A percentile compares a stretch with the other conserved stretches of the same genome.
These are phyloP conservation scores for Ajuga reptans DNA, from an alignment of 305 asterid genomes.

Conservation along the genomic window DNA sequence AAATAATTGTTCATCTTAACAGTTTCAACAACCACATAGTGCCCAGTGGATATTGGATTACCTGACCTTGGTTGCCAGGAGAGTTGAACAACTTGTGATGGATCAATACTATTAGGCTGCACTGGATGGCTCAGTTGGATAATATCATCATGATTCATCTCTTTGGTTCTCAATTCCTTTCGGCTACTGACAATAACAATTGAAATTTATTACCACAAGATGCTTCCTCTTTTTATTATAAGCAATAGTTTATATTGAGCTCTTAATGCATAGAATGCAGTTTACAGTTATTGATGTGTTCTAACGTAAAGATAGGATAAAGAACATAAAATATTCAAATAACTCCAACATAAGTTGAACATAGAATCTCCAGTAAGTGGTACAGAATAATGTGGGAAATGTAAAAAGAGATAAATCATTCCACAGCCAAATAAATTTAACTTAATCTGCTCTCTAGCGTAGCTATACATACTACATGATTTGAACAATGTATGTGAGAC, in stretches of 20 bases:
- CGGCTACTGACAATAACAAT: slow-evolving; percentile 30
- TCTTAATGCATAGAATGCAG: neutral
- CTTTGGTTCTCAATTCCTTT: slow-evolving; percentile 48
- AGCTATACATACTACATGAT: neutral
- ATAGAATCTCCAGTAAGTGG: neutral
- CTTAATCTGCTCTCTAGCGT: neutral
- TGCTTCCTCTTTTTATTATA: neutral
- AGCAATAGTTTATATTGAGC: neutral
- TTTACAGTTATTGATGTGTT: neutral
- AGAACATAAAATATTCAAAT: neutral
- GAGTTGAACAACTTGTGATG: slow-evolving; percentile 54
- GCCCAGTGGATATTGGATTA: slow-evolving; percentile 29
- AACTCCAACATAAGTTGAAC: neutral
- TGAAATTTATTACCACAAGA: slow-evolving; percentile 3
- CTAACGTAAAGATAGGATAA: neutral
- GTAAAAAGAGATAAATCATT: too few species aligned
- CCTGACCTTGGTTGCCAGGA: slow-evolving; percentile 97
- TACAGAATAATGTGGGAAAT: neutral
- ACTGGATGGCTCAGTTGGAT: slow-evolving; percentile 22
- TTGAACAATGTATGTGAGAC: neutral
- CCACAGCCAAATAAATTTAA: too few species aligned
- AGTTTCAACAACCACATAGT: slow-evolving; percentile 10
- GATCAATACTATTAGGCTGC: slow-evolving; percentile 37
- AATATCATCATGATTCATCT: slow-evolving; percentile 30
- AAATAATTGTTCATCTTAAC: neutral